Percentiles rank a stretch among this genome's conserved stretches.
Conservation (phyloP, 805 yeast genomes). For the Grigorovia jiainica region DNA sequence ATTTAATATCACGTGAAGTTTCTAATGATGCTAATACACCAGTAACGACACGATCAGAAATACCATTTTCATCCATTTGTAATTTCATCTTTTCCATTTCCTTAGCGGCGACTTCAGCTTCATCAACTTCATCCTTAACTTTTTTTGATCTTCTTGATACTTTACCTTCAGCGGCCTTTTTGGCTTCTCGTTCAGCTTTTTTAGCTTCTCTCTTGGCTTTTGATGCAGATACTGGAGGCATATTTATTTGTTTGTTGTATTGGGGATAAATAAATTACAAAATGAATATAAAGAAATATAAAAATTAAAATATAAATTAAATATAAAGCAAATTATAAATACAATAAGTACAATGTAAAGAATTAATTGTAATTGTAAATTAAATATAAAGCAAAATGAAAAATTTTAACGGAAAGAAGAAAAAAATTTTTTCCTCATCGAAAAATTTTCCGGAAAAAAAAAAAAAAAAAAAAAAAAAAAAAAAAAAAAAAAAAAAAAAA, state of each 20-base stretch:
- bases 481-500: neutral
- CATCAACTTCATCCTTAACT: conserved; percentile 37
- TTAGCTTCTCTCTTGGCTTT: conserved; percentile 95
- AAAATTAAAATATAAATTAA: no score
- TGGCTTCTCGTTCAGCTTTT: conserved; percentile 97
- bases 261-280: no score
- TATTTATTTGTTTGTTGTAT: no score
- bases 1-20: conserved; percentile 89
- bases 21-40: conserved; percentile 87
- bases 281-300: no score
- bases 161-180: conserved; percentile 79
- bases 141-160: conserved; percentile 33
- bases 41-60: conserved; percentile 94
- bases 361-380: no score
- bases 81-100: conserved; percentile 79
- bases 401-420: neutral
- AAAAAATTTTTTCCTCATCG: neutral
- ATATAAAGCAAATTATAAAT: no score
- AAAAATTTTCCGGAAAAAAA: neutral
- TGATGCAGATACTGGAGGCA: conserved; percentile 65
- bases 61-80: conserved; percentile 88
- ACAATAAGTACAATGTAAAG: no score
- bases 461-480: neutral
- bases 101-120: conserved; percentile 54
- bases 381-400: no score